These are phyloP conservation scores for Geosmithia putterillii DNA, from an alignment of 2,329 filamentous ascomycete genomes.

Conservation along the genomic window DNA sequence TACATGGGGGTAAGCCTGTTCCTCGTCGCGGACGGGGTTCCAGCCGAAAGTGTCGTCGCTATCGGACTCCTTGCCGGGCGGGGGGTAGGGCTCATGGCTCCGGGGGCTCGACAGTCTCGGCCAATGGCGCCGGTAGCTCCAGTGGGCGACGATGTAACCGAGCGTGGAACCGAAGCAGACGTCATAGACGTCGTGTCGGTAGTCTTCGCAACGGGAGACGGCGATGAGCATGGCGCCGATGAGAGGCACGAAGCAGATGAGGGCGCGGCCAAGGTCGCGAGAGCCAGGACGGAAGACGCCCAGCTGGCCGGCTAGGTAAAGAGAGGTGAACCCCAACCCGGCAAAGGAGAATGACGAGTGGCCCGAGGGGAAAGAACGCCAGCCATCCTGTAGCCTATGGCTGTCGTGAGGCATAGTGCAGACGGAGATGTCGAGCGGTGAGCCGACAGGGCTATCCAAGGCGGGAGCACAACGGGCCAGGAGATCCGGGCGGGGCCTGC, in stretches of 20 bases:
- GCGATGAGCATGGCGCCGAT: slow-evolving; percentile 55
- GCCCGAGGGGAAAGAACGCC: slow-evolving; percentile 72
- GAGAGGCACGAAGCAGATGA: slow-evolving; percentile 46
- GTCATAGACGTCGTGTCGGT: slow-evolving; percentile 60
- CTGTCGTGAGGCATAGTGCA: slow-evolving; percentile 61
- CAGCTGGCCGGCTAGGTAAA: slow-evolving; percentile 58
- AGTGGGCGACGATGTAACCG: slow-evolving; percentile 48
- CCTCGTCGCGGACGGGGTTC: slow-evolving; percentile 39
- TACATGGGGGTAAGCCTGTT: slow-evolving; percentile 19
- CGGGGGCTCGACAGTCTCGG: slow-evolving; percentile 36
- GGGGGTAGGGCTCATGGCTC: slow-evolving; percentile 46
- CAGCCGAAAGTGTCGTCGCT: slow-evolving; percentile 12
- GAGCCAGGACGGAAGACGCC: slow-evolving; percentile 36
- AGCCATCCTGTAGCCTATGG: slow-evolving; percentile 67
- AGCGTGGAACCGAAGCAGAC: slow-evolving; percentile 49
- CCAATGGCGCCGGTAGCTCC: slow-evolving; percentile 55
- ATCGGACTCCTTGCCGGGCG: slow-evolving; percentile 23
- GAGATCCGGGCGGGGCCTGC: slow-evolving; percentile 53
- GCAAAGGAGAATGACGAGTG: slow-evolving; percentile 71
- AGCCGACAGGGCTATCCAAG: slow-evolving; percentile 29
- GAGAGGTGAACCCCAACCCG: slow-evolving; percentile 61
- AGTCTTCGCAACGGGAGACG: slow-evolving; percentile 57
- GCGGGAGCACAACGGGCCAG: slow-evolving; percentile 69
- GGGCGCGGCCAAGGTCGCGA: slow-evolving; percentile 40
- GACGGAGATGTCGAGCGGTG: slow-evolving; percentile 51